Evolutionary conservation across 768 basidiomycete species (phyloP).

Genomic region (Boletellus sp.): DNA sequence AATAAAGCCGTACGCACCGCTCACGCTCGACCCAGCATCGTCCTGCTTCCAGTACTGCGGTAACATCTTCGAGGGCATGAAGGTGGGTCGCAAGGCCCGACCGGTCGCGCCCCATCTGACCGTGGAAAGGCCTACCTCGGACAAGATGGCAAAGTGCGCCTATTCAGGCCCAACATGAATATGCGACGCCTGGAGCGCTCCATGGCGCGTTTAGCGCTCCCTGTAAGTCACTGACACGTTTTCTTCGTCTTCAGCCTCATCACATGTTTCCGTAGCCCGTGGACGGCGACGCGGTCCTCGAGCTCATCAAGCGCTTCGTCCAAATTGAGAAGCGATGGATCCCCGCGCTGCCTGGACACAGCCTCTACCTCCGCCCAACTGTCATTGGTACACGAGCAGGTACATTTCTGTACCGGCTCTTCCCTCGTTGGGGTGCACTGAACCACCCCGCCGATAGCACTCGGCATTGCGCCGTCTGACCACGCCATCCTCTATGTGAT

Average conservation of each 20-base stretch:
- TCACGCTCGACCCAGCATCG: slow-evolving; percentile 53
- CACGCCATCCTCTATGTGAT: slow-evolving; percentile 87
- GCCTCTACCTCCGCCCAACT: slow-evolving; percentile 84
- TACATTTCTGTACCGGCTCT: slow-evolving; percentile 14
- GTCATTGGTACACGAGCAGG: slow-evolving; percentile 49
- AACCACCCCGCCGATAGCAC: slow-evolving; percentile 26
- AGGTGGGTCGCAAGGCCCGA: slow-evolving; percentile 36
- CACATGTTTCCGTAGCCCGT: slow-evolving; percentile 31
- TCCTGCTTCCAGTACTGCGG: slow-evolving; percentile 61
- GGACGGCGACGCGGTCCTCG: slow-evolving; percentile 43
- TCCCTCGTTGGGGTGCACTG: background rate
- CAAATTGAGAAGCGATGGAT: slow-evolving; percentile 80
- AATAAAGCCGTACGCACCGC: slow-evolving; percentile 66
- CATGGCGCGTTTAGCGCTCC: slow-evolving; percentile 67
- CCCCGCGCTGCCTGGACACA: slow-evolving; percentile 66
- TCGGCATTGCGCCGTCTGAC: slow-evolving; percentile 71
- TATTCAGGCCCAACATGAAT: slow-evolving; percentile 84
- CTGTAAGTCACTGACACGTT: slow-evolving; percentile 38
- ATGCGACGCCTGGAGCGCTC: slow-evolving; percentile 77
- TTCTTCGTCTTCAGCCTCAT: no score
- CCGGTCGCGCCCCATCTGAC: background rate
- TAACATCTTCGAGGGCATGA: slow-evolving; percentile 64
- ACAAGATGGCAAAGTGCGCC: slow-evolving; percentile 64
- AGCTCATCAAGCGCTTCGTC: slow-evolving; percentile 64
- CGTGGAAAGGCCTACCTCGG: slow-evolving; percentile 75